Base-by-base conservation (phyloP, 2,329 filamentous ascomycete species). In the Ophiostoma perfectum region DNA sequence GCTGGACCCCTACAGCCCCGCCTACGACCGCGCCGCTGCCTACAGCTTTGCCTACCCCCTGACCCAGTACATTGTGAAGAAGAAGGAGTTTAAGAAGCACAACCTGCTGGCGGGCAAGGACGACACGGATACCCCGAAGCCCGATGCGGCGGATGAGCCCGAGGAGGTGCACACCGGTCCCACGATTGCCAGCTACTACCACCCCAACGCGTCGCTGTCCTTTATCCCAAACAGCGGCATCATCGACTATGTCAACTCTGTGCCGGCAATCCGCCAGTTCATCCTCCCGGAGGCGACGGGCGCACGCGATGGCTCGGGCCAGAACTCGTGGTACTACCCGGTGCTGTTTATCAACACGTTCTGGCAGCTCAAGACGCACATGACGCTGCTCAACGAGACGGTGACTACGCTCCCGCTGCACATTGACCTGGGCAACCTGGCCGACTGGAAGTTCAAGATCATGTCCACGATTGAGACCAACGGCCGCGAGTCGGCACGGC, bases 321-420 rank as follows among this genome's bases (percentile, higher is more conserved):
- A 93, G 78, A 92, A 98, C 78, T 89, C 90, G 70, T 99, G 93
- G 93, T 99, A 98, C 73, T 89, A 87, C 76, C 95, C 95, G 4
- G 86, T 97, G 62, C 80, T 98, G 52, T 99, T 92, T 77, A 82
- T 95, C 76, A 99, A 99, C 80, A 96, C 90, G 4, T 99, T 99
- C 80, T 99, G 95, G 95, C 94, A 98, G 79, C 84, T 99, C 72
- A 91, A 86, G 76, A 89, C 85, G 71, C 92, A 98, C 74, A 98
- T 98, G 94, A 92, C 85, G 36, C 84, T 93, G 73, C 82, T 99
- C 66, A 99, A 99, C 77, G 90, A 92, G 16, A 98, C 95, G 0
- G 91, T 97, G 73, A 89, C 87, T 74, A 87, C 86, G 36, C 81
- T 97, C 39, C 92, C 93, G 2, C 81, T 98, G 71, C 91, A 92